Percentiles rank a stretch among this genome's conserved stretches.
These are phyloP conservation scores for Colletotrichum tabaci DNA, from an alignment of 2,329 filamentous ascomycete genomes.

Conservation along the genomic window DNA sequence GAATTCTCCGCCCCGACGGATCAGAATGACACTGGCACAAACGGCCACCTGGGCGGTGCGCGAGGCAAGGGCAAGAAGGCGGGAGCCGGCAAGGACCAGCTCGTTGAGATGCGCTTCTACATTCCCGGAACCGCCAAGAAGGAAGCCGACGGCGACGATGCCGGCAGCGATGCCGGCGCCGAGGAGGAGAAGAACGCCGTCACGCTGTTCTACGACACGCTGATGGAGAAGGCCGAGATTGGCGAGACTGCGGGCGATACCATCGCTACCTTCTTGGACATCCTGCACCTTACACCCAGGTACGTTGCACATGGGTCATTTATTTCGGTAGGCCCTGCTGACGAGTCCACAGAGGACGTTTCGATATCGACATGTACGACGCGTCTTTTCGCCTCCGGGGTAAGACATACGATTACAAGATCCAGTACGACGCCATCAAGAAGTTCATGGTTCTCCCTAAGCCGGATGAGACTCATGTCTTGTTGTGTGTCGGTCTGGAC, in stretches of 20 bases:
- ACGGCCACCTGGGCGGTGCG: conserved; percentile 81
- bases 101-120: conserved; percentile 99
- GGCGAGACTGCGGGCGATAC: conserved; percentile 99
- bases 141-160: conserved; percentile 81
- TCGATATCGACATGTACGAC: conserved; percentile 99
- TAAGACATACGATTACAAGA: conserved; percentile 99
- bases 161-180: conserved; percentile 72
- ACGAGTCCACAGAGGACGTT: conserved; percentile 81
- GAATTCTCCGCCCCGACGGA: conserved; percentile 88
- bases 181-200: conserved; percentile 95
- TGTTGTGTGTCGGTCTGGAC: conserved; percentile 95
- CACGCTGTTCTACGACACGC: conserved; percentile 96
- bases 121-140: conserved; percentile 92
- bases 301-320: conserved; percentile 53
- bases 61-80: conserved; percentile 88
- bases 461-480: conserved; percentile 96
- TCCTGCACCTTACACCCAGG: conserved; percentile 96
- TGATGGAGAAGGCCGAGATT: conserved; percentile 99
- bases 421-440: conserved; percentile 97
- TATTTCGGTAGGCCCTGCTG: conserved; percentile 41
- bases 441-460: conserved; percentile 99
- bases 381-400: conserved; percentile 95
- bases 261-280: conserved; percentile 96
- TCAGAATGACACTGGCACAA: conserved; percentile 79
- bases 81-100: conserved; percentile 88